These are phyloP conservation scores for Aspergillus unguis DNA, from an alignment of 2,329 filamentous ascomycete species.

Conservation along the genomic window DNA sequence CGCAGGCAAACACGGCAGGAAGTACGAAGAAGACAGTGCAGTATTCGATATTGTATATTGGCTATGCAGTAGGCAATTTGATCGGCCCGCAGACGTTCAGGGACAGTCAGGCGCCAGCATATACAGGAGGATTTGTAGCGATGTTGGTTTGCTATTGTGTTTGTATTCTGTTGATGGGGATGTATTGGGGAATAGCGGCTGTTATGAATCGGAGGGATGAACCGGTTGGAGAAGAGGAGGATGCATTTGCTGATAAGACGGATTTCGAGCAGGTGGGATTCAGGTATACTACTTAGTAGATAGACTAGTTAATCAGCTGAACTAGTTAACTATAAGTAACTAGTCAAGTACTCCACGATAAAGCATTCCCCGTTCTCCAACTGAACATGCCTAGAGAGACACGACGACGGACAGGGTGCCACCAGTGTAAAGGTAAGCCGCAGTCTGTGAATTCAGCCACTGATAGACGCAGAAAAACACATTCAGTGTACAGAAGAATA, in stretches of 20 bases:
- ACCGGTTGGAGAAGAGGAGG: neutral
- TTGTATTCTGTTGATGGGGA: conserved; percentile 30
- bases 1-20: conserved; percentile 34
- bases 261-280: conserved; percentile 26
- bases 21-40: conserved; percentile 43
- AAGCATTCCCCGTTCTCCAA: too few relatives aligned
- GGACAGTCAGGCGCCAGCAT: conserved; percentile 38
- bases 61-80: conserved; percentile 31
- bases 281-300: conserved; percentile 20
- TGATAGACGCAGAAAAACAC: conserved; percentile 21
- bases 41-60: conserved; percentile 40
- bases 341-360: too few relatives aligned
- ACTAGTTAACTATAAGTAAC: too few relatives aligned
- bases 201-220: conserved; percentile 16
- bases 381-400: conserved; percentile 10
- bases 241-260: conserved; percentile 23
- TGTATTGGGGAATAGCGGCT: conserved; percentile 30
- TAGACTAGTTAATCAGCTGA: neutral
- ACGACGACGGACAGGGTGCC: conserved; percentile 26
- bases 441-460: neutral
- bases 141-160: conserved; percentile 38
- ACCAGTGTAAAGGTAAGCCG: conserved; percentile 25
- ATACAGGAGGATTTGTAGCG: conserved; percentile 36
- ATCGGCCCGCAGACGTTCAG: conserved; percentile 45
- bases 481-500: conserved; percentile 32